Evolutionary conservation across 345 rosid species (phyloP), one percentile per base, ranked within the genome.

Genomic region (Eucalyptus leucophloia): DNA sequence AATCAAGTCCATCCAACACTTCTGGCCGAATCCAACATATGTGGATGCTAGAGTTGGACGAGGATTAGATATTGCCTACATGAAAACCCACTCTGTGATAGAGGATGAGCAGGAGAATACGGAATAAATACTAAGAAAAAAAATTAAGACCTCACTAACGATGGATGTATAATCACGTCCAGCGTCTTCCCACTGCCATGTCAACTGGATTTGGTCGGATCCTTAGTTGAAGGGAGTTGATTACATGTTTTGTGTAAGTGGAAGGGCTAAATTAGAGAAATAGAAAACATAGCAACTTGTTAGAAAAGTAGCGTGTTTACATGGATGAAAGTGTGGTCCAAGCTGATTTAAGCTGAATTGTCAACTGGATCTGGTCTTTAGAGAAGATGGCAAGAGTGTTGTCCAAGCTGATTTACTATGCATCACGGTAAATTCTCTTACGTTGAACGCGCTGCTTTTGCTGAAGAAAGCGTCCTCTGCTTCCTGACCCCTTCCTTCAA

Each of bases 41-140:
- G 80, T 9, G 42, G 40, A 16, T n/a, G 80, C 40, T 16, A 8
- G 40, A 67, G 40, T n/a, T n/a, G 8, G 40, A n/a, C 3, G 5
- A 17, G 23, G 23, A 69, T 67, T 32, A 32, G 34, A 69, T 65
- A 9, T 34, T 34, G 44, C 3, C 81, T 19, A 34, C 44, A 5
- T 19, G 10, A 15, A n/a, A 15, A n/a, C n/a, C n/a, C 72, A 8
- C 34, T 15, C 2, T 65, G 77, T 53, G 77, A 1, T 7, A 65
- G 11, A 15, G 21, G 77, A 65, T n/a, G 77, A 65, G 37, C 37
- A 16, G 77, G 77, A n/a, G 77, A n/a, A 65, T 65, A 65, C 21
- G 0, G 0, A 4, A n/a, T n/a, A 65, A n/a, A 15, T n/a, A 14
- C 34, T n/a, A n/a, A n/a, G 0, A 65, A n/a, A n/a, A n/a, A 15